Evolutionary conservation across 345 rosid species (phyloP).

Genomic region (Eucalyptus curtisii): DNA sequence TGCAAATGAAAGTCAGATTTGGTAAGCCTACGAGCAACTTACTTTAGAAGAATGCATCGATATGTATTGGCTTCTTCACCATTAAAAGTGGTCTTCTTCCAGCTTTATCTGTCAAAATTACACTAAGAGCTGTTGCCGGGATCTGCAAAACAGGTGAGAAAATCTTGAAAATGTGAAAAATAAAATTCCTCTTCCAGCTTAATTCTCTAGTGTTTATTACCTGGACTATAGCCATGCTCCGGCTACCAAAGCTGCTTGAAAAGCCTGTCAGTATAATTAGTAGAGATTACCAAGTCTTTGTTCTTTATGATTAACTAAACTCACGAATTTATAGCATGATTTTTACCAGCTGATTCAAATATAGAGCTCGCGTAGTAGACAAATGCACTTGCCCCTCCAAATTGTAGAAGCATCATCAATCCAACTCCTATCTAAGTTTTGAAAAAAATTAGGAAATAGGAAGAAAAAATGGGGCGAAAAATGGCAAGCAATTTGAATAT

Average conservation of each 20-base stretch:
- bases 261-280: background rate
- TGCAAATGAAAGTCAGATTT: background rate
- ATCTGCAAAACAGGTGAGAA: background rate
- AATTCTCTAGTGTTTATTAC: background rate
- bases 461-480: background rate
- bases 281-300: background rate
- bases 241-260: background rate
- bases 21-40: background rate
- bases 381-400: slow-evolving; percentile 25
- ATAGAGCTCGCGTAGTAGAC: slow-evolving; percentile 32
- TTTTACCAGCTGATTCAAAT: slow-evolving; percentile 36
- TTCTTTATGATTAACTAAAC: background rate
- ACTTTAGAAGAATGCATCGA: background rate
- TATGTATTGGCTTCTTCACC: background rate
- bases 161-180: background rate
- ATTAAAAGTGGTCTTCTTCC: slow-evolving; percentile 4
- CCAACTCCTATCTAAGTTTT: slow-evolving; percentile 36
- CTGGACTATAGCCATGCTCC: slow-evolving; percentile 1
- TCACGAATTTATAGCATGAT: background rate
- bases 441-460: no score
- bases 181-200: background rate
- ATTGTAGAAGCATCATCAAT: slow-evolving; percentile 27
- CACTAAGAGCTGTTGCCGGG: background rate
- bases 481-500: background rate
- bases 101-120: slow-evolving; percentile 7